Evolutionary conservation across 2,329 filamentous ascomycete genomes (phyloP), one percentile per base, ranked within the genome.

Genomic region (Elsinoe arachidis): DNA sequence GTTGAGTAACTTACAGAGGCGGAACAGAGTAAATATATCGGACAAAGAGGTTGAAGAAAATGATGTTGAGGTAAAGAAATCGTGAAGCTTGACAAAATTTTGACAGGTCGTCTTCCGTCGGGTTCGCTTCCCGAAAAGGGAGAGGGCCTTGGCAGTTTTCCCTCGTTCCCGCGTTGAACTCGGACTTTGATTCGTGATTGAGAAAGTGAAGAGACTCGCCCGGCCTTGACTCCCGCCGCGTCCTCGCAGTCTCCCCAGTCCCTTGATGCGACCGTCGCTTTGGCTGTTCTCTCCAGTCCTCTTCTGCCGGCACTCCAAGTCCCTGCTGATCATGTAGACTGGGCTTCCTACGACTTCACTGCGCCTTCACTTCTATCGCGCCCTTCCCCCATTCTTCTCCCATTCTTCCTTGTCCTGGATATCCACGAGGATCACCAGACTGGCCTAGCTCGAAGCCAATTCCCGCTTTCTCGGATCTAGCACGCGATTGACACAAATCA

Each of bases 381-480:
- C 49, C 34, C 15, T 38, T n/a, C 49, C 33, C 15, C 49, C 33
- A 17, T 35, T 39, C 33, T 34, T 15, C n/a, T 26, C 14, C 49
- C 19, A 15, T 19, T 34, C 49, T 17, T 19, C 19, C 34, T 38
- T 38, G 49, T 39, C 34, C 19, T 19, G 49, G 17, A 26, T 26
- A 14, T 39, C 49, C 34, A 39, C 19, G 17, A 53, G 14, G 49
- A 34, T 53, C 49, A 53, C 49, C 49, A 53, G 34, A 53, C 34
- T 53, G 26, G 49, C 19, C 49, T 53, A 53, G 49, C 49, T 53
- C 49, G 34, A 53, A 53, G 49, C 49, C 49, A 53, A 53, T 53
- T 53, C 49, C 49, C 49, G 49, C 49, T 53, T 39, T 34, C 49
- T 53, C 49, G 49, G 26, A 53, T 53, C 49, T 53, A 53, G 49